Conservation (phyloP, 441 rosid species). For the Viola pubescens region DNA sequence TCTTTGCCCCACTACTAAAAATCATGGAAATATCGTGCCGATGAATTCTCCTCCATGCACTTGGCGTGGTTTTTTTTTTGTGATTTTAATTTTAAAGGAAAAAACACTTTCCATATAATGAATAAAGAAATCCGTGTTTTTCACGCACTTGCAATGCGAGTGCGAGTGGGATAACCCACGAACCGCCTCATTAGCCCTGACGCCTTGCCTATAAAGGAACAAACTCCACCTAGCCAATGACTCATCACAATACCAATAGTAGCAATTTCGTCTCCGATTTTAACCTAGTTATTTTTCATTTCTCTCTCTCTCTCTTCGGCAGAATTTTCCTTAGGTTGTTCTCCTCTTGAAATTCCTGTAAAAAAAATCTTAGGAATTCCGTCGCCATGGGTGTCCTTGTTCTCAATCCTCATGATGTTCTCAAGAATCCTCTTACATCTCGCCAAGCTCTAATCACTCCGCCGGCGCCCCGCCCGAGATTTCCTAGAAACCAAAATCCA, state of each 20-base stretch:
- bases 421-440: conserved; percentile 24
- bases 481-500: conserved; percentile 22
- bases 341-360: background rate
- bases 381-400: conserved; percentile 53
- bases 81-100: background rate
- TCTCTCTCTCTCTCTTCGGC: too few species aligned
- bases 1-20: too few species aligned
- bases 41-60: too few species aligned
- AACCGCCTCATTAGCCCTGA: background rate
- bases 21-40: too few species aligned
- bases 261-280: too few species aligned
- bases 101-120: background rate
- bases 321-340: background rate
- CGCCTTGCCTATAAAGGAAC: background rate
- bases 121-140: background rate
- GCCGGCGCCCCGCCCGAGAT: conserved; percentile 20
- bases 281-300: background rate
- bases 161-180: background rate
- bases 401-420: conserved; percentile 40
- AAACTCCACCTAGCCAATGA: too few species aligned
- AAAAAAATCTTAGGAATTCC: too few species aligned
- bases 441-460: conserved; percentile 15
- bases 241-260: too few species aligned
- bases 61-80: too few species aligned
- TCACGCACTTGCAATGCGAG: background rate